phyloP scores from a whole-genome alignment of 495 filamentous ascomycete genomes.

The Bryoglossum gracile region DNA sequence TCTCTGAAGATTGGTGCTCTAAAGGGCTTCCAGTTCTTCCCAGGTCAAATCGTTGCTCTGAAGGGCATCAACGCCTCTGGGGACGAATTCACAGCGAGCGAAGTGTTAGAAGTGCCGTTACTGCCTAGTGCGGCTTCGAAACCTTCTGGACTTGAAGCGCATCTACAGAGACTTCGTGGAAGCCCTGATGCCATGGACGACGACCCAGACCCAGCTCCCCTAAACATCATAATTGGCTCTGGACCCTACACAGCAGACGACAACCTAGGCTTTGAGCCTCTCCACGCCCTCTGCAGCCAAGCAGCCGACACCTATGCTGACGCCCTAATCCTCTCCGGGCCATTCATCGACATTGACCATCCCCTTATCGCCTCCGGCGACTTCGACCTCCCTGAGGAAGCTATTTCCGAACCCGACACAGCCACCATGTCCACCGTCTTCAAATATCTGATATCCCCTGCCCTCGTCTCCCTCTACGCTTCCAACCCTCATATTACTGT shows the following conservation, averaged over 20 bases:
- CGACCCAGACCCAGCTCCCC: constrained; percentile 47
- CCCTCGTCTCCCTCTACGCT: constrained; percentile 55
- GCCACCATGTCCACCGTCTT: constrained; percentile 79
- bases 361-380: constrained; percentile 83
- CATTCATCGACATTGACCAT: constrained; percentile 87
- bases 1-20: constrained; percentile 69
- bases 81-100: constrained; percentile 70
- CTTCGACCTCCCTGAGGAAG: constrained; percentile 76
- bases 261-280: constrained; percentile 80
- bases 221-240: constrained; percentile 69
- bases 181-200: constrained; percentile 52
- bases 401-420: constrained; percentile 60
- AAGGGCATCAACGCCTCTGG: constrained; percentile 82
- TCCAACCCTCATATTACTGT: constrained; percentile 71
- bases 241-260: constrained; percentile 91
- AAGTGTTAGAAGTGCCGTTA: constrained; percentile 67
- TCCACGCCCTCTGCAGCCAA: constrained; percentile 70
- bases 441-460: constrained; percentile 63
- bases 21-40: constrained; percentile 76
- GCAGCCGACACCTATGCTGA: constrained; percentile 71
- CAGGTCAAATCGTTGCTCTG: constrained; percentile 86
- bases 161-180: constrained; percentile 56
- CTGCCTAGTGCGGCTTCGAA: constrained; percentile 61
- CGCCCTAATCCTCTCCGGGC: constrained; percentile 72
- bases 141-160: constrained; percentile 48